Base-by-base conservation (phyloP, 441 rosid species). In the Erodium moschatum region DNA sequence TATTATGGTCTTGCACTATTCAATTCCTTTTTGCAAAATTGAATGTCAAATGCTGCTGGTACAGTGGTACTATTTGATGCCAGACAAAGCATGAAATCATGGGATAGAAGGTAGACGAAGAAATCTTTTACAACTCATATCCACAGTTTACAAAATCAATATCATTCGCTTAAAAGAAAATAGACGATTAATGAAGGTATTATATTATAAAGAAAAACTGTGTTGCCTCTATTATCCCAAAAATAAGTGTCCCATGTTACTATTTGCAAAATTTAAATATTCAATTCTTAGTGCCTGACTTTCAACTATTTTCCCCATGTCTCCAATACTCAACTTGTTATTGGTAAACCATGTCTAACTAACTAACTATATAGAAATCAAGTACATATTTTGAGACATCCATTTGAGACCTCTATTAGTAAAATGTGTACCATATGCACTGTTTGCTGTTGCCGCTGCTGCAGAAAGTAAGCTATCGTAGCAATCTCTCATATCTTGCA, bases 381-480 rank as follows among this genome's bases (percentile, higher is more conserved):
- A 8, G 6, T n/a, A 46, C 52, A 11, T 13, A 46, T 46, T 46
- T 46, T 13, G 15, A 46, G 13, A 46, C 15, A 46, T 46, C 48
- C 48, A 42, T 2, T 8, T 42, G 6, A 1, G 4, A 42, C n/a
- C n/a, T n/a, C n/a, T n/a, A 6, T 35, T 1, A 35, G 40, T 35
- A 35, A 35, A 5, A 68, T 11, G 33, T 62, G 70, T 80, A 95
- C 99, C 99, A 72, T 81, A 95, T 64, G 98, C 97, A 72, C 97
- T 89, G 80, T 95, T 95, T 20, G 98, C 98, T 0, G 89, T 85
- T 10, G 89, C 96, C 46, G 98, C 96, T 70, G 99, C 99, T 0
- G 97, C 97, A 65, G 96, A 80, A 73, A 95, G 93, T 70, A 95
- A 83, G 81, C 98, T 89, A 79, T 95, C 99, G 15, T 92, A 95